Percentiles rank a stretch among this genome's conserved stretches.
Conservation (phyloP, 257 asterid species). For the Anisodus tanguticus region DNA sequence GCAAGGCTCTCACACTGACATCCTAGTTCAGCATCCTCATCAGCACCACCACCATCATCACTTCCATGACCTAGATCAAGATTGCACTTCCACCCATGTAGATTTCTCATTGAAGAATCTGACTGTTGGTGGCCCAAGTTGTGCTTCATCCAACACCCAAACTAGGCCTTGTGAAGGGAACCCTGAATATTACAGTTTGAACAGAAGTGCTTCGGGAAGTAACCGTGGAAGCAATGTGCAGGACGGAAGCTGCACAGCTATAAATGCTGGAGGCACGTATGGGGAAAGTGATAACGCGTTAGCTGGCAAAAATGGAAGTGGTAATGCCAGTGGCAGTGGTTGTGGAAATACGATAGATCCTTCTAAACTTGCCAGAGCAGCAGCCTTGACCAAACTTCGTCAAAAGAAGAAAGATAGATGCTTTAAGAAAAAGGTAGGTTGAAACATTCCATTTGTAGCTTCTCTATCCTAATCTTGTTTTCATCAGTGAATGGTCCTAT, state of each 20-base stretch:
- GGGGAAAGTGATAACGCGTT: constrained; percentile 61
- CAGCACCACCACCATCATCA: constrained; percentile 44
- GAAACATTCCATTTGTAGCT: background rate
- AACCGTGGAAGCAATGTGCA: constrained; percentile 68
- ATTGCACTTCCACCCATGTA: constrained; percentile 43
- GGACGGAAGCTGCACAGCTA: constrained; percentile 56
- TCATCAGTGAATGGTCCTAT: constrained; percentile 15
- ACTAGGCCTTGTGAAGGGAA: constrained; percentile 49
- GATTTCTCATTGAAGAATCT: constrained; percentile 52
- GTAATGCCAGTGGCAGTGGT: constrained; percentile 54
- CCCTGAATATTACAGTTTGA: constrained; percentile 52
- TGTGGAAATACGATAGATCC: constrained; percentile 58
- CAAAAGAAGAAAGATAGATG: constrained; percentile 79
- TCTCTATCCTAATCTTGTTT: constrained; percentile 15
- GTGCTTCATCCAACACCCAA: constrained; percentile 53
- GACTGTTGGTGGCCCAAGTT: constrained; percentile 51
- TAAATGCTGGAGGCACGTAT: constrained; percentile 62
- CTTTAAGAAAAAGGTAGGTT: constrained; percentile 66
- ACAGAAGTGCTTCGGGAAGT: constrained; percentile 74
- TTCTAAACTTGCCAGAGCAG: constrained; percentile 61
- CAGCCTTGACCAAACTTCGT: constrained; percentile 74
- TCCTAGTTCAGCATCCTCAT: constrained; percentile 55
- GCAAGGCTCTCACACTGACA: constrained; percentile 28
- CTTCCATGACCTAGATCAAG: constrained; percentile 44
- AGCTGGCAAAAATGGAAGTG: constrained; percentile 63